Conservation (phyloP, 305 asterid species). For the Fraxinus greggii region DNA sequence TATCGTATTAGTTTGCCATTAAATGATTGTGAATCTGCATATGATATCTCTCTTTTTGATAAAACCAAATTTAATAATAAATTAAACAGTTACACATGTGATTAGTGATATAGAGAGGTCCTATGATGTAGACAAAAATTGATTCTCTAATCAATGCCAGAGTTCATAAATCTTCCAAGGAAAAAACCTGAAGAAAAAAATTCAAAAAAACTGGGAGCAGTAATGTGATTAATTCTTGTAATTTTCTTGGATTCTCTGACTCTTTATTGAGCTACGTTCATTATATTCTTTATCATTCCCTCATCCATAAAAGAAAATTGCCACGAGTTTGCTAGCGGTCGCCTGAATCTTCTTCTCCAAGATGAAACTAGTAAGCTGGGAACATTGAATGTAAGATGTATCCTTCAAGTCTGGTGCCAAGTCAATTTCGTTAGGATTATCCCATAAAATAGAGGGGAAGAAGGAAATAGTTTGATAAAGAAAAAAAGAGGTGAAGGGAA, state of each 20-base stretch:
- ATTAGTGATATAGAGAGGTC: neutral
- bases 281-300: neutral
- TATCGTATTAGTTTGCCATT: neutral
- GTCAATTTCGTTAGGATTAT: neutral
- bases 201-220: neutral
- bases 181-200: neutral
- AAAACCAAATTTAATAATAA: neutral
- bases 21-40: neutral
- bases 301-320: neutral
- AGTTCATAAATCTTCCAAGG: neutral
- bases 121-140: neutral
- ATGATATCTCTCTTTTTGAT: neutral
- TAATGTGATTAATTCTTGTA: neutral
- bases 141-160: neutral
- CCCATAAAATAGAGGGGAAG: neutral
- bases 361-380: neutral
- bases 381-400: neutral
- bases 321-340: neutral
- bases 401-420: neutral
- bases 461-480: neutral
- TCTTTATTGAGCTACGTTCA: neutral
- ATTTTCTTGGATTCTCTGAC: neutral
- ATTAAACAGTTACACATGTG: neutral
- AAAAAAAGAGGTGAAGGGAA: neutral
- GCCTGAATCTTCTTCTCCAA: neutral